Evolutionary conservation across 2,329 filamentous ascomycete genomes (phyloP).

Genomic region (Ceratocystis diversiconidia): DNA sequence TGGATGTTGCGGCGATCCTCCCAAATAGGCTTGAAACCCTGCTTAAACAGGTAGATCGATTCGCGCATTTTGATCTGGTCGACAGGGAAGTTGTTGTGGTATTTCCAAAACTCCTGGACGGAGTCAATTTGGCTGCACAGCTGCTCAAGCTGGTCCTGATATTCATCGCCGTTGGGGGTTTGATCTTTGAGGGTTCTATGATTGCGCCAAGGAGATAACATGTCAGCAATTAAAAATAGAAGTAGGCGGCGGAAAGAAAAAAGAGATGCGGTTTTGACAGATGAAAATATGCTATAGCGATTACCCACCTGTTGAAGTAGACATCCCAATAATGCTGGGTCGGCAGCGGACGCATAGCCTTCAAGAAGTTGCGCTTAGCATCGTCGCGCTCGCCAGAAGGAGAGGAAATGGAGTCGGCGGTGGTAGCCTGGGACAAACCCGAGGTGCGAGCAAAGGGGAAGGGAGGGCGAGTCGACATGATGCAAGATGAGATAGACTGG

Average conservation of each 20-base stretch:
- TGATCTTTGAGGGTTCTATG: conserved; percentile 33
- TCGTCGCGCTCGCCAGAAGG: conserved; percentile 61
- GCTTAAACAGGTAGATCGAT: conserved; percentile 66
- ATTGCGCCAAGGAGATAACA: background rate
- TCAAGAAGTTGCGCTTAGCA: conserved; percentile 71
- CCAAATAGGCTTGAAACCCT: conserved; percentile 63
- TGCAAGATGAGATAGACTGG: conserved; percentile 21
- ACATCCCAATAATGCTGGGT: conserved; percentile 72
- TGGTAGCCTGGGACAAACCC: conserved; percentile 43
- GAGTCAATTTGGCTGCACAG: conserved; percentile 56
- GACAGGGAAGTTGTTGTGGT: conserved; percentile 69
- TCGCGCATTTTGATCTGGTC: conserved; percentile 63
- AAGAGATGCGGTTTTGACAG: background rate
- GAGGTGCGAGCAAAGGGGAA: conserved; percentile 52
- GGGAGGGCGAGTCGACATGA: conserved; percentile 42
- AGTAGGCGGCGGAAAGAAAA: conserved; percentile 2
- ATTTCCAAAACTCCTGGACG: conserved; percentile 72
- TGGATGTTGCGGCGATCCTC: conserved; percentile 75
- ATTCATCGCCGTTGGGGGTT: conserved; percentile 31
- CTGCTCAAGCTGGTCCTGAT: conserved; percentile 45
- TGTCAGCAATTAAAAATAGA: background rate
- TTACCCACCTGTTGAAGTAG: conserved; percentile 45
- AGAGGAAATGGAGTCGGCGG: conserved; percentile 46
- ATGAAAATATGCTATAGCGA: background rate
- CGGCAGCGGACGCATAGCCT: conserved; percentile 56